Base-by-base conservation (phyloP, 352 stramenopile genomes). In the Phytophthora parvispora region DNA sequence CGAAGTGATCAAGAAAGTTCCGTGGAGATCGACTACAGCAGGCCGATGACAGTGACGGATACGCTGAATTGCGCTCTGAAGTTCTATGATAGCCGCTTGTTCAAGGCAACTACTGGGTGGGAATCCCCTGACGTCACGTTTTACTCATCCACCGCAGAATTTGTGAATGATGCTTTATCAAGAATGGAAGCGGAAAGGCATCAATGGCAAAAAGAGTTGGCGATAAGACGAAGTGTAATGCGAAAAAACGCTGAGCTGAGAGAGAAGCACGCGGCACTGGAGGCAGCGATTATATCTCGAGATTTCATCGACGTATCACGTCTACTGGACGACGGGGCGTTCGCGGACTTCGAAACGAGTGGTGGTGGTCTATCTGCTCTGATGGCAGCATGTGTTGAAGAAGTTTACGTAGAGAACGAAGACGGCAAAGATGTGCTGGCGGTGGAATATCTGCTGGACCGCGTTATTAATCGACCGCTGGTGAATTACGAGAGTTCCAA, bases 401-500 rank as follows among this genome's bases (percentile, higher is more conserved):
- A 95, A 43, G 10, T 69, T 6, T 92, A 90, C 34, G 66, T 93
- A 6, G 40, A 67, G 22, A 93, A 95, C 25, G 43, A 24, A 5
- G 87, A 95, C 28, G 66, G 68, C 20, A 58, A 76, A 20, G 65
- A 80, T 42, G 84, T 95, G 22, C 53, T 93, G 1, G 81, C 74
- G 0, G 78, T 89, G 22, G 81, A 86, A 61, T 91, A 84, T 48
- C 67, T 95, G 12, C 51, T 95, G 25, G 74, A 90, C 40, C 79
- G 86, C 8, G 29, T 34, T 6, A 69, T 47, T 4, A 93, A 91
- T 53, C 80, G 61, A 4, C 84, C 87, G 38, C 75, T 78, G 16
- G 84, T 90, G 4, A 84, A 92, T 27, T 91, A 83, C 42, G 85
- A 93, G 58, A 93, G 69, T 58, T 87, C 74, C 1, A 73, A 22